phyloP scores from a whole-genome alignment of 2,329 filamentous ascomycete species.

The Ceratocystis cubensis region DNA sequence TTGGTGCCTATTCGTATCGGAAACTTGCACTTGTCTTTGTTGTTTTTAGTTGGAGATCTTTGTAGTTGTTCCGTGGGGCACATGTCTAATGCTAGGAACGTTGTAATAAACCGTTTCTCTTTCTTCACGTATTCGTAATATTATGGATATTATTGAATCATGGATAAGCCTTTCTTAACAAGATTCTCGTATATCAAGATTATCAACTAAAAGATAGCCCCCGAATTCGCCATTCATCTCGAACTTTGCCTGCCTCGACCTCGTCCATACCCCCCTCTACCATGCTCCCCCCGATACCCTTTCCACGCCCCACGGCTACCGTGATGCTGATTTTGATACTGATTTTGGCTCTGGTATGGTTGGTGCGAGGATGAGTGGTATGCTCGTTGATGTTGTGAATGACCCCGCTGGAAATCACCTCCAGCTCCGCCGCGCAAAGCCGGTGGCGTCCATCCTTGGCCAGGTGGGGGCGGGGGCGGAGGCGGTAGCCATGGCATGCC shows the following conservation, averaged over 20 bases:
- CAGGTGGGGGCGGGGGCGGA: constrained; percentile 25
- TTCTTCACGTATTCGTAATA: too few relatives aligned
- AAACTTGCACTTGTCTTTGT: not conserved
- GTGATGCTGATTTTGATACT: not conserved
- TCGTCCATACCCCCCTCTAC: not conserved
- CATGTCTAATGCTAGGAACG: not conserved
- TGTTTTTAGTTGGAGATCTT: constrained; percentile 4
- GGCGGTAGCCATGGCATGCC: constrained; percentile 20
- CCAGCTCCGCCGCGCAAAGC: not conserved
- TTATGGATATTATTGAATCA: too few relatives aligned
- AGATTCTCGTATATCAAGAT: too few relatives aligned
- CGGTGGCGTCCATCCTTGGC: constrained; percentile 6
- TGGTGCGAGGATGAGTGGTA: not conserved
- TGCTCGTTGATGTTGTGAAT: not conserved
- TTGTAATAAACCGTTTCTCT: too few relatives aligned
- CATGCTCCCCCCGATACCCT: constrained; percentile 9
- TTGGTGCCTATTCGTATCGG: constrained; percentile 7
- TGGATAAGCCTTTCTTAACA: too few relatives aligned
- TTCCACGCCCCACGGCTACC: not conserved
- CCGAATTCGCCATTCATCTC: not conserved
- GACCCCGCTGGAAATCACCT: constrained; percentile 4
- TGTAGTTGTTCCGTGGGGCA: constrained; percentile 1
- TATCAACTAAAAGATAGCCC: too few relatives aligned
- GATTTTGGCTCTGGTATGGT: not conserved
- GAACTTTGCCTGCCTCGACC: not conserved